These are phyloP conservation scores for Coemansia reversa DNA, from an alignment of 192 early-diverging fungal species.

Conservation along the genomic window DNA sequence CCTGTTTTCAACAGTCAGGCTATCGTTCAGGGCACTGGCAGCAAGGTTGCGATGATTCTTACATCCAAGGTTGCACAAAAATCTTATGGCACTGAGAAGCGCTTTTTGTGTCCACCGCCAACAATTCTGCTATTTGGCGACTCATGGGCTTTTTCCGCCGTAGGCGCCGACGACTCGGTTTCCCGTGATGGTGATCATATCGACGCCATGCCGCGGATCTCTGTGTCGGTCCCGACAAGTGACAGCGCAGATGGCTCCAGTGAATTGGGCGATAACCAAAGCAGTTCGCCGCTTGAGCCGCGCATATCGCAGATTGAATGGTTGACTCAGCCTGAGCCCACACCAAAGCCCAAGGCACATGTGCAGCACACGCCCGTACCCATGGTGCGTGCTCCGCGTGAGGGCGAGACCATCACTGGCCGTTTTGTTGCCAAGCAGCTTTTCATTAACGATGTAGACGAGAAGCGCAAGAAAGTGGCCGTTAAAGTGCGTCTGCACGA, in stretches of 20 bases:
- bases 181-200: constrained; percentile 29
- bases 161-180: constrained; percentile 17
- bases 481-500: constrained; percentile 71
- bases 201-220: constrained; percentile 40
- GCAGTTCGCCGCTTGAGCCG: constrained; percentile 12
- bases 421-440: constrained; percentile 80
- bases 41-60: constrained; percentile 68
- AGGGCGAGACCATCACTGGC: constrained; percentile 59
- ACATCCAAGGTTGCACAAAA: constrained; percentile 91
- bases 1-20: constrained; percentile 54
- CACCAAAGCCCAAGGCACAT: constrained; percentile 45
- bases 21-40: constrained; percentile 43
- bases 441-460: constrained; percentile 83
- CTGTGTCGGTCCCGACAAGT: constrained; percentile 38
- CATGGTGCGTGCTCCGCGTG: constrained; percentile 34
- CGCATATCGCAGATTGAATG: constrained; percentile 48
- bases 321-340: constrained; percentile 47
- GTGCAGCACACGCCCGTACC: constrained; percentile 29
- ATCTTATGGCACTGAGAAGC: constrained; percentile 89
- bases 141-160: constrained; percentile 62
- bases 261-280: constrained; percentile 7
- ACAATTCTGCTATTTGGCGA: constrained; percentile 75
- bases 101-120: constrained; percentile 84
- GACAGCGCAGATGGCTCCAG: constrained; percentile 20
- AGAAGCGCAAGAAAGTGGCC: constrained; percentile 77